phyloP scores from a whole-genome alignment of 306 rosid species.

The Lupinus albus region DNA sequence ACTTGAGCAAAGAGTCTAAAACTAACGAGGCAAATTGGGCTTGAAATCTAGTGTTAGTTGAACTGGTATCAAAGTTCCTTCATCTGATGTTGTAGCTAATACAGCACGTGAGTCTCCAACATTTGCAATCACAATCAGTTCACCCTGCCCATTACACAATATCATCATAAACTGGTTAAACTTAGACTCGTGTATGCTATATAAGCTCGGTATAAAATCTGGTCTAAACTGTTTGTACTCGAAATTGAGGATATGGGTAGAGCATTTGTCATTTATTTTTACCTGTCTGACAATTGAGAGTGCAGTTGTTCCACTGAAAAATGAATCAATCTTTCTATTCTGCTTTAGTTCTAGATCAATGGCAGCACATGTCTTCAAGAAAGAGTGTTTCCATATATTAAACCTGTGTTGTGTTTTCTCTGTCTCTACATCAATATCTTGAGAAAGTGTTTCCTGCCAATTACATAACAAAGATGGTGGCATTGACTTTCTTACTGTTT shows the following conservation, averaged over 20 bases:
- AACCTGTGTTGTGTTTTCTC: conserved; percentile 58
- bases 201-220: no score
- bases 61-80: conserved; percentile 59
- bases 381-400: conserved; percentile 73
- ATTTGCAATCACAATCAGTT: conserved; percentile 63
- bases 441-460: conserved; percentile 76
- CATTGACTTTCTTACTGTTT: conserved; percentile 68
- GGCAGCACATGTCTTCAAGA: conserved; percentile 73
- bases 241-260: no score
- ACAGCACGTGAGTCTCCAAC: conserved; percentile 96
- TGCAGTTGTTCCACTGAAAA: conserved; percentile 83
- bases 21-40: conserved; percentile 87
- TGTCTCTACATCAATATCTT: conserved; percentile 44
- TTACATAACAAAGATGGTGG: conserved; percentile 65
- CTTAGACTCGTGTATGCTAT: no score
- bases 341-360: conserved; percentile 67
- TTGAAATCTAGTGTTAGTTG: conserved; percentile 89
- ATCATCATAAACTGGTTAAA: no score
- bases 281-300: conserved; percentile 84
- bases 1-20: neutral
- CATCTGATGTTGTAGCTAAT: conserved; percentile 67
- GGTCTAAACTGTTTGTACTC: no score
- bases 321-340: conserved; percentile 67
- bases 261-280: neutral
- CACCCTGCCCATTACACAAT: conserved; percentile 55